Conservation (phyloP, 2,329 filamentous ascomycete genomes). For the Fusarium euwallaceae region DNA sequence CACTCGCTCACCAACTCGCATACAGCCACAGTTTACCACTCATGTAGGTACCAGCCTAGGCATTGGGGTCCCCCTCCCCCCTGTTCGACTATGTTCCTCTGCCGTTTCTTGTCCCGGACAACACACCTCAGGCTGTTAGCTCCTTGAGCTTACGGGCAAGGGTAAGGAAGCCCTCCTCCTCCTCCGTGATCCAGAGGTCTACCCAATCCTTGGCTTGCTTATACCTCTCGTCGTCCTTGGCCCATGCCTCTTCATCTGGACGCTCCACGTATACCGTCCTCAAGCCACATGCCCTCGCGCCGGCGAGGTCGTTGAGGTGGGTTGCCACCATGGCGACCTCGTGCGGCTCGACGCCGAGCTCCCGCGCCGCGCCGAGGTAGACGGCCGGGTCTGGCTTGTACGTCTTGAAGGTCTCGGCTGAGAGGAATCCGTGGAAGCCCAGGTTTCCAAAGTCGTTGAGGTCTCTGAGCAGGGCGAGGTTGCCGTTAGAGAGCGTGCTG, state of each 20-base stretch:
- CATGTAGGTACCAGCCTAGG: neutral
- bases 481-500: slow-evolving; percentile 81
- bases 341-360: slow-evolving; percentile 66
- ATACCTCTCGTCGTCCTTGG: slow-evolving; percentile 62
- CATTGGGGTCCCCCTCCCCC: neutral
- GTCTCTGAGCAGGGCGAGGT: slow-evolving; percentile 74
- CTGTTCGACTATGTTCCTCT: neutral
- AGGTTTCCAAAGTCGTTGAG: slow-evolving; percentile 70
- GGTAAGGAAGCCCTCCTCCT: slow-evolving; percentile 50
- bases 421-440: slow-evolving; percentile 73
- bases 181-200: slow-evolving; percentile 55
- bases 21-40: neutral
- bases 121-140: slow-evolving; percentile 9
- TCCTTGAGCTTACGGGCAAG: slow-evolving; percentile 47
- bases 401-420: slow-evolving; percentile 76
- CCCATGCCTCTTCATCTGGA: slow-evolving; percentile 73
- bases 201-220: slow-evolving; percentile 62
- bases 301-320: slow-evolving; percentile 77
- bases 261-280: slow-evolving; percentile 82
- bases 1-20: neutral
- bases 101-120: neutral
- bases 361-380: slow-evolving; percentile 76
- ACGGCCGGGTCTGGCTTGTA: slow-evolving; percentile 80
- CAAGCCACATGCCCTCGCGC: slow-evolving; percentile 74
- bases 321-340: slow-evolving; percentile 84